These are phyloP conservation scores for Chytriomyces sp. DNA, from an alignment of 192 early-diverging fungal species.

Conservation along the genomic window DNA sequence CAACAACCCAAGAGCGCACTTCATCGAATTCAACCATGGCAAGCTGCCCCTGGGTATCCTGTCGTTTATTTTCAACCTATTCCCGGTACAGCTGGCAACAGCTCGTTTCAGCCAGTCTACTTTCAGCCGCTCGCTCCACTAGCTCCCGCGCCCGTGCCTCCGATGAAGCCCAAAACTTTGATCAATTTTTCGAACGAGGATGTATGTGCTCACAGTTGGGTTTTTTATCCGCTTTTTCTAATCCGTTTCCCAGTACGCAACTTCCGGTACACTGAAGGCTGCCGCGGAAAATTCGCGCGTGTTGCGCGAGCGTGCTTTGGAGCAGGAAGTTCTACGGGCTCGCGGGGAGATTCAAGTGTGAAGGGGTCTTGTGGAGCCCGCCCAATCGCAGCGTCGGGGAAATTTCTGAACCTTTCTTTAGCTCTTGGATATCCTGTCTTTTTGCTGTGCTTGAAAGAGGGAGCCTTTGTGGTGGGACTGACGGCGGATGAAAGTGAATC, in stretches of 20 bases:
- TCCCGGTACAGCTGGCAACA: background rate
- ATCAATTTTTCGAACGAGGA: background rate
- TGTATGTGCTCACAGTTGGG: background rate
- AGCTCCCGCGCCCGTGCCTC: background rate
- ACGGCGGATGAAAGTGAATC: too few species aligned
- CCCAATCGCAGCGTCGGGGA: too few species aligned
- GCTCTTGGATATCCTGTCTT: too few species aligned
- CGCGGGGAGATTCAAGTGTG: background rate
- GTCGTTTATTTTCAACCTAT: background rate
- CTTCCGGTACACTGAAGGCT: background rate
- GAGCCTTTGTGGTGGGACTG: too few species aligned
- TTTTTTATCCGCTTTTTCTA: background rate
- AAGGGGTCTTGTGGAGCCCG: too few species aligned
- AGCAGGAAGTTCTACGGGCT: background rate
- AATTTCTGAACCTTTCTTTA: too few species aligned
- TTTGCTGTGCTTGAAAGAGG: too few species aligned
- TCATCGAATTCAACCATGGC: background rate
- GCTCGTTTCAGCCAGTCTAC: background rate
- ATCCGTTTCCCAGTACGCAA: background rate
- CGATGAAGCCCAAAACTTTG: background rate
- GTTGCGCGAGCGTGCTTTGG: background rate
- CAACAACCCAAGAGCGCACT: background rate
- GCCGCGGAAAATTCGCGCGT: background rate
- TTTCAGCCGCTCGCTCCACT: background rate
- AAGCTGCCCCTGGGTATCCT: background rate